Evolutionary conservation across 805 yeast species (phyloP), one percentile per base, ranked within the genome.

Genomic region (Kuraishia ogatae): DNA sequence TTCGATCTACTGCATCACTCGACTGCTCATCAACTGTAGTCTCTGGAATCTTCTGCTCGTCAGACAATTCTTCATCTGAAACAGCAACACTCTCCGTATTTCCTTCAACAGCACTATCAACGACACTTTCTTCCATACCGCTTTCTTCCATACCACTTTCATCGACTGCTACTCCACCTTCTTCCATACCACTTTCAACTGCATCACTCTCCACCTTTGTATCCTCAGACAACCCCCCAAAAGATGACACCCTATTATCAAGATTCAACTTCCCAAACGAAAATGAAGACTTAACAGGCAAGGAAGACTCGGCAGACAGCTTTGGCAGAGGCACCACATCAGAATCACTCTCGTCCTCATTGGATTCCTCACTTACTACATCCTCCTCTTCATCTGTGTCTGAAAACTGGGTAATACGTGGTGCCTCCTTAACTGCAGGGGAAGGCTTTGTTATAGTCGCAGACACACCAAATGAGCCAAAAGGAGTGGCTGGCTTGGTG

Each of bases 261-360:
- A 35, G 43, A 17, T 35, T 35, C 43, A 35, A 35, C 13, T 8
- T 3, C 43, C 43, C 43, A 35, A 35, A 35, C 17, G 43, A 35
- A 15, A 35, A 35, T 4, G 43, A 11, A 7, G 43, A 35, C 17
- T 35, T 35, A 8, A 17, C 13, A 8, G 43, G 17, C 17, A 13
- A 3, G 15, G 24, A 10, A 3, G 17, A 10, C 20, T 8, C 17
- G 6, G n/a, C n/a, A n/a, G n/a, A n/a, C n/a, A 10, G 48, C 20
- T 43, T 19, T 5, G 48, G 19, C 51, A 49, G 24, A 22, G 47
- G 19, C 53, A 20, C 22, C 3, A n/a, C 28, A 51, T 19, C 39
- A 10, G 26, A 23, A 21, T 50, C 53, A 19, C 19, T 22, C 4
- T 58, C 64, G 35, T 56, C 60, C 15, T 56, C 58, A 13, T 60